Evolutionary conservation across 306 rosid species (phyloP), one percentile per base, ranked within the genome.

Genomic region (Vigna trinervia): DNA sequence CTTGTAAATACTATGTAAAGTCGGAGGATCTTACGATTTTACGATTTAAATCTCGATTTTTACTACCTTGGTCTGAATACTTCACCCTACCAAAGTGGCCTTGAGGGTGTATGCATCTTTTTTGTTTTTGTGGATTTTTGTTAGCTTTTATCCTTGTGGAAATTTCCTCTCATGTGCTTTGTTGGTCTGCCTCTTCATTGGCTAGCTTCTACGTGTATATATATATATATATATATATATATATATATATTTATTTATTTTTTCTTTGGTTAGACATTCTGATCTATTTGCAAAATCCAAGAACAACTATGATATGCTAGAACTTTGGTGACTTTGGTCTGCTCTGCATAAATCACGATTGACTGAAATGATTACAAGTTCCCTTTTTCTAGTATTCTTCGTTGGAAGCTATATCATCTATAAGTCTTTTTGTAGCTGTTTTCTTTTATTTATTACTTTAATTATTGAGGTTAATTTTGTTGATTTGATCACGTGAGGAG

Each of bases 131-230:
- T 43, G 52, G 53, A 57, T 67, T 58, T n/a, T 39, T 67, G 30
- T 51, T 69, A 70, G 47, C 50, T 71, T 76, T 32, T 4, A 48
- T 53, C 39, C 64, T 11, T 22, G 19, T 36, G 50, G 50, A 52
- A 43, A 50, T 62, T 76, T 76, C 15, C 62, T 61, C 50, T 46
- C 4, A 28, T n/a, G 22, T 61, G 75, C 64, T 69, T 81, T 75
- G 51, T 69, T 19, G 52, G 52, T 41, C 19, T 58, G 38, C 76
- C 68, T 48, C 76, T 59, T 75, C 14, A 20, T 74, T 12, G 17
- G 17, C 19, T 20, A 13, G 62, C 3, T 39, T 73, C 67, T 32
- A 20, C 6, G n/a, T 14, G 6, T 17, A 26, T 26, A 26, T 26
- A 26, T 26, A 26, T 26, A 26, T 26, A 26, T 26, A 26, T 26